Evolutionary conservation across 192 early-diverging fungal species (phyloP).

Genomic region (Coemansia interrupta): DNA sequence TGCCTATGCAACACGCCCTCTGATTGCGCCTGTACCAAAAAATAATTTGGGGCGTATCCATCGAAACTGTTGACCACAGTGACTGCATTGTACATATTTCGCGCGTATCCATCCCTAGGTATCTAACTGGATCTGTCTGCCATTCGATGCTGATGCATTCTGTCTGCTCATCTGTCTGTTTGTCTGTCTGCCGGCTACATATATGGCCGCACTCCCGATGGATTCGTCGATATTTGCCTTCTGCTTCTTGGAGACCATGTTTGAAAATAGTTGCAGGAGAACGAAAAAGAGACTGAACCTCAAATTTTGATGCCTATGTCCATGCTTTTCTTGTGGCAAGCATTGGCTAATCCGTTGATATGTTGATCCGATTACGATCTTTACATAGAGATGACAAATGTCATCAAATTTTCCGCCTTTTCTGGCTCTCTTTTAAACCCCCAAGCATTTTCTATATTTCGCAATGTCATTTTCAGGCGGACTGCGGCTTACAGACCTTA

Average conservation of each 20-base stretch:
- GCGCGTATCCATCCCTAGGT: not conserved
- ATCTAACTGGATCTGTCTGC: not conserved
- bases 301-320: not conserved
- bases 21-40: not conserved
- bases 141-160: not conserved
- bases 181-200: too few species aligned
- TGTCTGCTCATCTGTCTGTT: not conserved
- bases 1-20: slow-evolving; percentile 5
- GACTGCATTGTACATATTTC: not conserved
- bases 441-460: not conserved
- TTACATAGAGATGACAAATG: too few species aligned
- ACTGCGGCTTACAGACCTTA: slow-evolving; percentile 85
- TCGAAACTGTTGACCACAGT: not conserved
- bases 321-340: slow-evolving; percentile 4
- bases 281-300: slow-evolving; percentile 29
- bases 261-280: slow-evolving; percentile 35
- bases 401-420: too few species aligned
- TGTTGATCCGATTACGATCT: too few species aligned
- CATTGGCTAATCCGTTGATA: too few species aligned
- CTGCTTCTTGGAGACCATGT: slow-evolving; percentile 52
- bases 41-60: not conserved
- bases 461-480: slow-evolving; percentile 83
- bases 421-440: too few species aligned
- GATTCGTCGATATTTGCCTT: slow-evolving; percentile 37
- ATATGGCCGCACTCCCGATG: not conserved